A percentile compares a stretch with the other conserved stretches of the same genome.
These are phyloP conservation scores for Primulina tabacum DNA, from an alignment of 257 asterid species.

Conservation along the genomic window DNA sequence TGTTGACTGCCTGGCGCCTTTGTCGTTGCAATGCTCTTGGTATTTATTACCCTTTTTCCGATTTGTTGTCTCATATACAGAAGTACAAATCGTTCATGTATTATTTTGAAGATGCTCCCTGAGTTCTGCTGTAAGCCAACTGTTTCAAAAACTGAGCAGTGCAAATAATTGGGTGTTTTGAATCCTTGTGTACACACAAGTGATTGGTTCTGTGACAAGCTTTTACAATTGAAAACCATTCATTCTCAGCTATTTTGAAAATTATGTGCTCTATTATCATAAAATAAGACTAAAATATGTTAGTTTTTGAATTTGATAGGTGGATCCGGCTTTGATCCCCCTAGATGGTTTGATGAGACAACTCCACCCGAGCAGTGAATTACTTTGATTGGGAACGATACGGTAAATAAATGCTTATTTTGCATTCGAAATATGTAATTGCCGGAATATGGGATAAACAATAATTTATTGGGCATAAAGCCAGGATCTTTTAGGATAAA, in stretches of 20 bases:
- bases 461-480: not conserved
- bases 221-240: too few species aligned
- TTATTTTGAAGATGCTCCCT: not conserved
- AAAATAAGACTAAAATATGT: not conserved
- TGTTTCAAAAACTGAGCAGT: not conserved
- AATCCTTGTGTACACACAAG: not conserved
- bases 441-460: not conserved
- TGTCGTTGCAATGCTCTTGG: conserved; percentile 97
- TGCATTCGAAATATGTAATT: not conserved
- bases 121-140: not conserved
- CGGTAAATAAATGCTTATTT: conserved; percentile 15
- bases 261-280: too few species aligned
- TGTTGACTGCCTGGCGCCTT: conserved; percentile 79
- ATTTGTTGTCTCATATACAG: not conserved
- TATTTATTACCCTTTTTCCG: conserved; percentile 27
- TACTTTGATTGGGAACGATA: conserved; percentile 4
- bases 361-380: conserved; percentile 42
- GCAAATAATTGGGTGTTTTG: not conserved
- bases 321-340: conserved; percentile 93
- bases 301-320: conserved; percentile 39
- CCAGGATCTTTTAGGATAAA: not conserved
- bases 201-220: not conserved
- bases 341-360: conserved; percentile 83
- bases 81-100: not conserved
- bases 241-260: too few species aligned